Evolutionary conservation across 2,329 filamentous ascomycete species (phyloP).

Genomic region (Fusarium torulosum): DNA sequence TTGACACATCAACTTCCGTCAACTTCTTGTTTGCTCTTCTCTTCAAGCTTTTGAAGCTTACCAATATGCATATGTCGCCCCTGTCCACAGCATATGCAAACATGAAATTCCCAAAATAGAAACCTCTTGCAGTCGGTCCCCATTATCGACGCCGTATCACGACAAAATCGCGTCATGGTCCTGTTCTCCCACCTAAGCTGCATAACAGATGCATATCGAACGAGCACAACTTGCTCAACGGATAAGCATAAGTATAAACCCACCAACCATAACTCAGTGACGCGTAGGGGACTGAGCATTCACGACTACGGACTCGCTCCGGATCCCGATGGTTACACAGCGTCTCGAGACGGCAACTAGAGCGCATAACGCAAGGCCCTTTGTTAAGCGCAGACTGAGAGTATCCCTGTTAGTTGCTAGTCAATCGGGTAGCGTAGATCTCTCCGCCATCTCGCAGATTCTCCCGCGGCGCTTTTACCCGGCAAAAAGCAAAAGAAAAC

Average conservation of each 20-base stretch:
- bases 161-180: slow-evolving; percentile 5
- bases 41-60: neutral
- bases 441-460: slow-evolving; percentile 5
- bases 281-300: neutral
- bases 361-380: neutral
- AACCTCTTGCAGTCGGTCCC: neutral
- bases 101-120: slow-evolving; percentile 8
- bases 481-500: neutral
- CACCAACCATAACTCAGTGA: neutral
- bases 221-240: neutral
- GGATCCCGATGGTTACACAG: slow-evolving; percentile 27
- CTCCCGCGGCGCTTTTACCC: neutral
- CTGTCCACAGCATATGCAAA: neutral
- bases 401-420: neutral
- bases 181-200: neutral
- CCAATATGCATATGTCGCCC: neutral
- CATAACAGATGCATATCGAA: neutral
- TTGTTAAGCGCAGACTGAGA: neutral
- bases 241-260: slow-evolving; percentile 1
- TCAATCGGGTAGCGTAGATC: slow-evolving; percentile 23
- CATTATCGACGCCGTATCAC: neutral
- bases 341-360: slow-evolving; percentile 10
- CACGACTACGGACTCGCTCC: slow-evolving; percentile 5
- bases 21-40: neutral
- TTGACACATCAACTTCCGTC: neutral